Conservation (phyloP, 768 basidiomycete species). For the Mycena albidolilacea region DNA sequence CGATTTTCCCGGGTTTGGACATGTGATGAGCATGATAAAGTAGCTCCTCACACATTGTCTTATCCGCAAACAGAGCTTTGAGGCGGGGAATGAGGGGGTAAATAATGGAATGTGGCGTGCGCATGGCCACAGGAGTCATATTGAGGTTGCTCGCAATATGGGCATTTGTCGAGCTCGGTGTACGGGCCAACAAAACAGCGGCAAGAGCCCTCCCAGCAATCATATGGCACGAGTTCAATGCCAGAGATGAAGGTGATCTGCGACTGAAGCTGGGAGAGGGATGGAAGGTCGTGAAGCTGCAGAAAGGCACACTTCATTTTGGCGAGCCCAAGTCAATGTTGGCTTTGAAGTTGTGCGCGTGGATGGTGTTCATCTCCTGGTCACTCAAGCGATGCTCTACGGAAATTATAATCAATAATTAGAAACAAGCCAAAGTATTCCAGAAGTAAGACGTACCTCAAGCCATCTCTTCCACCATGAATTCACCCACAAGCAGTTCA, state of each 20-base stretch:
- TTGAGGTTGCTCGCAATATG: constrained; percentile 51
- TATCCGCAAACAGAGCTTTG: constrained; percentile 42
- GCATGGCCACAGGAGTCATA: constrained; percentile 42
- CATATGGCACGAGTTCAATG: constrained; percentile 38
- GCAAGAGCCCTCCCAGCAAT: constrained; percentile 63
- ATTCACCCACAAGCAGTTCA: constrained; percentile 13
- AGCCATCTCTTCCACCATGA: not conserved
- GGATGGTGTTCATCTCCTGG: constrained; percentile 15
- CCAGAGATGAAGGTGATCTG: constrained; percentile 22
- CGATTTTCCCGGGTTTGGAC: constrained; percentile 37
- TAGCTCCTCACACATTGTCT: constrained; percentile 41
- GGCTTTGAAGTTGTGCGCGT: constrained; percentile 29
- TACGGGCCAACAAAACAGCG: constrained; percentile 53
- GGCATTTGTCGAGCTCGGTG: constrained; percentile 48
- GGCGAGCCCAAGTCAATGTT: constrained; percentile 18
- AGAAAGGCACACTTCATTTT: constrained; percentile 15
- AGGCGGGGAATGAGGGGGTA: constrained; percentile 57
- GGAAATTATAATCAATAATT: not conserved
- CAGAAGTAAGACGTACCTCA: not conserved
- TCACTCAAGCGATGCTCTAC: constrained; percentile 3
- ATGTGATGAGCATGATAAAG: constrained; percentile 43
- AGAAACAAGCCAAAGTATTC: too few relatives aligned
- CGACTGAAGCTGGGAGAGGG: constrained; percentile 24
- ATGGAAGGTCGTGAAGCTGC: not conserved
- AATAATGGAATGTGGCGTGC: constrained; percentile 50